Evolutionary conservation across 345 rosid genomes (phyloP), one percentile per base, ranked within the genome.

Genomic region (Gossypium ekmanianum): DNA sequence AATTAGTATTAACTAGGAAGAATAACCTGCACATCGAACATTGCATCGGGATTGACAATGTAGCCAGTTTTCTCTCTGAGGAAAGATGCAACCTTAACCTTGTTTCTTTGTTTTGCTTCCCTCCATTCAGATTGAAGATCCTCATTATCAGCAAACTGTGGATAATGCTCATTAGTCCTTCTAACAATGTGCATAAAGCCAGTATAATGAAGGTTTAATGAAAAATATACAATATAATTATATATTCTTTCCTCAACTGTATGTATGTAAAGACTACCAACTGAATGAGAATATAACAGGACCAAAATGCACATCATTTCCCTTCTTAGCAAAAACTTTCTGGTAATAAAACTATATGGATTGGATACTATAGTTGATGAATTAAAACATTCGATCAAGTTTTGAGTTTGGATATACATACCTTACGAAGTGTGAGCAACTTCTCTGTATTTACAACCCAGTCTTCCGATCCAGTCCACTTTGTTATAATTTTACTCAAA

Each of bases 371-470:
- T 66, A 71, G 45, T 65, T n/a, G 51, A 71, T 14, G 24, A 2
- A 56, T 58, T 61, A 56, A 66, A 61, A 16, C 39, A 58, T 66
- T 74, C 22, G 26, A 6, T 22, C 43, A 61, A 56, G 22, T 64
- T 29, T 51, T 2, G 43, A 73, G 69, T 13, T 16, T 44, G 11
- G 51, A 74, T 66, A 52, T n/a, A 18, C 45, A 44, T 79, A 87
- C 93, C 86, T 84, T 84, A 75, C 83, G 81, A 70, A 91, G 85
- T 75, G 83, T 85, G 0, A 81, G 76, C 80, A 90, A 81, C 66
- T 86, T 87, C 77, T 86, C 90, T 27, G 91, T 86, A 50, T 87
- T 77, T 73, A 83, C 78, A 73, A 88, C 87, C 95, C 95, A 90
- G 47, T 88, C 91, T 77, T 88, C 91, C 44, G 90, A 83, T 65